A percentile compares a stretch with the other conserved stretches of the same genome.
Evolutionary conservation across 257 asterid genomes (phyloP).

Genomic region (Oldenlandia corymbosa): DNA sequence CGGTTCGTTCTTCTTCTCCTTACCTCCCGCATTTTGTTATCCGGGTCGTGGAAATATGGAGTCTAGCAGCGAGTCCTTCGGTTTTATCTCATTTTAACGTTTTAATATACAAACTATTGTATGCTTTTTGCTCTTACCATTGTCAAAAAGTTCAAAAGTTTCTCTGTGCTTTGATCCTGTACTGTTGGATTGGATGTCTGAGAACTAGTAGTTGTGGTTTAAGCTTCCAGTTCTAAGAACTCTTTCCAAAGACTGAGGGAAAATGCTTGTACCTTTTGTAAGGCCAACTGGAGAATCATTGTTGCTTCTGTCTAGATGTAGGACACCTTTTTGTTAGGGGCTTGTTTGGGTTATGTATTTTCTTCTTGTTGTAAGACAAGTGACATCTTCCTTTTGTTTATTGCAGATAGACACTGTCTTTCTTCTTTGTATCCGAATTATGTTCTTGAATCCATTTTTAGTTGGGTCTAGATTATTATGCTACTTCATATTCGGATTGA

Average conservation of each 20-base stretch:
- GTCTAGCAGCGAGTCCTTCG: too few relatives aligned
- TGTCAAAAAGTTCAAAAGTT: not conserved
- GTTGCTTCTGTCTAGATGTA: not conserved
- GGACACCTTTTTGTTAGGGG: not conserved
- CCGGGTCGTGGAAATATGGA: not conserved
- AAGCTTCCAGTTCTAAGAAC: not conserved
- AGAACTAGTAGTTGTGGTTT: not conserved
- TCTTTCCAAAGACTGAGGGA: too few relatives aligned
- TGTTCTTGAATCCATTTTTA: too few relatives aligned
- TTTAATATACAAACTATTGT: too few relatives aligned
- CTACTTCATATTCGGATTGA: not conserved
- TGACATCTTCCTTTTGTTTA: not conserved
- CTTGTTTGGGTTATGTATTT: not conserved
- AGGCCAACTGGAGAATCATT: not conserved
- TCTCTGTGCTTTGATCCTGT: not conserved
- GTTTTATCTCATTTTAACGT: too few relatives aligned
- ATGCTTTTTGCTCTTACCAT: not conserved
- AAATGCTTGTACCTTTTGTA: not conserved
- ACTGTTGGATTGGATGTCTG: not conserved
- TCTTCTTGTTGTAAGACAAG: not conserved
- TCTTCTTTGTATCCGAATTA: not conserved
- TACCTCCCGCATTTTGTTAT: not conserved
- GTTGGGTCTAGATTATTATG: too few relatives aligned
- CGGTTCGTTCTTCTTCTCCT: constrained; percentile 21
- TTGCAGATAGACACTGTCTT: not conserved